Base-by-base conservation (phyloP, 805 yeast species). In the Wickerhamiella sorbophila region DNA sequence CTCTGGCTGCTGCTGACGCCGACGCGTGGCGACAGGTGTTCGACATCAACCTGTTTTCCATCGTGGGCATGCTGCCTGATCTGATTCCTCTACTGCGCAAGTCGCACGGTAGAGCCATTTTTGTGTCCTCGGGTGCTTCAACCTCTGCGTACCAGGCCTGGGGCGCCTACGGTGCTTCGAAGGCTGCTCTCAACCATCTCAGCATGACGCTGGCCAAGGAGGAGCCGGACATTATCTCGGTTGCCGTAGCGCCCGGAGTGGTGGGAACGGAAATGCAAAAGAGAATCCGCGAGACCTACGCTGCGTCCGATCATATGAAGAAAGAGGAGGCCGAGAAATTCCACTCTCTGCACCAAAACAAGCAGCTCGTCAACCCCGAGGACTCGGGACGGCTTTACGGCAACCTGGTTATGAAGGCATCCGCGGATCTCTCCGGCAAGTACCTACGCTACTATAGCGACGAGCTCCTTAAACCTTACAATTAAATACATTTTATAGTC, bases 181-280 rank as follows among this genome's bases (percentile, higher is more conserved):
- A 88, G 59, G 95, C 96, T 0, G 95, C 96, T 0, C 56, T 88
- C 39, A 86, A 88, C 58, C 86, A 79, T 52, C 70, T 85, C 40
- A 76, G 83, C 5, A 55, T 63, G 37, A 74, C 82, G 12, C 57
- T 88, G 14, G 79, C 83, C 1, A 65, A 62, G 4, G 95, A 86
- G 53, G 86, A 81, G 55, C 63, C 67, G 1, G 67, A 63, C 0
- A 61, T 85, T n/a, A 59, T 63, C 29, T 65, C 79, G 3, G 62
- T 86, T 9, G 67, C 95, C 0, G 69, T 91, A 19, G 95, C 95
- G 0, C 97, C 97, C 0, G 97, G 98, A 3, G 94, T 85, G 1
- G 96, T 91, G 1, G 84, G 84, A 56, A 88, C 98, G 1, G 66
- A 65, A 17, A 88, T 91, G 97, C 97, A 91, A 62, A 57, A 49